Conservation (phyloP, 2,329 filamentous ascomycete species). For the Aureobasidium pullulans region DNA sequence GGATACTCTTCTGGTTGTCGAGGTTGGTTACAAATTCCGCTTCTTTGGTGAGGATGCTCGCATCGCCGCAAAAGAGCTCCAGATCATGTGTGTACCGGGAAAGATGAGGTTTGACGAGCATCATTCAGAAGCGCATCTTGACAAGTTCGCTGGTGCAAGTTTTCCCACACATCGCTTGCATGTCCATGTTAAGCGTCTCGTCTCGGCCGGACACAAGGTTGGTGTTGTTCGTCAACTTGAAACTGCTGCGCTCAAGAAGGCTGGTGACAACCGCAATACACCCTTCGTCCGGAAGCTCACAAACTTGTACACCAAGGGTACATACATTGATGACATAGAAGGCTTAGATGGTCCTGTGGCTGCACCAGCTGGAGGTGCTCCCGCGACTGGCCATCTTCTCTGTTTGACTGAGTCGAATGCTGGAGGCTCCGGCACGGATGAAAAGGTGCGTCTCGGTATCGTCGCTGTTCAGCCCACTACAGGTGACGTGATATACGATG, state of each 20-base stretch:
- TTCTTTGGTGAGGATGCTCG: conserved; percentile 96
- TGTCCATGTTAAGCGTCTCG: conserved; percentile 88
- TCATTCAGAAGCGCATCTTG: conserved; percentile 82
- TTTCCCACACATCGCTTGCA: conserved; percentile 87
- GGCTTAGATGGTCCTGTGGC: conserved; percentile 56
- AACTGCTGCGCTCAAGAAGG: conserved; percentile 91
- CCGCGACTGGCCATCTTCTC: conserved; percentile 75
- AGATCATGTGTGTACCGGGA: conserved; percentile 93
- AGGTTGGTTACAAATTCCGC: conserved; percentile 96
- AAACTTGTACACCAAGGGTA: conserved; percentile 95
- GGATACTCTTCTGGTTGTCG: conserved; percentile 84
- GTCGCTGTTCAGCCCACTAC: conserved; percentile 93
- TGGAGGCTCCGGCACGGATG: conserved; percentile 77
- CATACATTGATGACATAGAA: conserved; percentile 90
- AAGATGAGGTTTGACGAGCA: conserved; percentile 94
- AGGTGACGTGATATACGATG: conserved; percentile 91
- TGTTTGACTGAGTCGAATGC: conserved; percentile 82
- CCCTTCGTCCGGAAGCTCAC: conserved; percentile 90
- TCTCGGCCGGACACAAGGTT: conserved; percentile 90
- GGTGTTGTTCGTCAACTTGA: conserved; percentile 91
- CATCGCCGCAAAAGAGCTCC: conserved; percentile 78
- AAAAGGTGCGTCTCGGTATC: conserved; percentile 86
- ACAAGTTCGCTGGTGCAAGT: conserved; percentile 89
- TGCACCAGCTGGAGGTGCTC: conserved; percentile 49
- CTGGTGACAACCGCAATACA: conserved; percentile 84